Evolutionary conservation across 1,284 basidiomycete genomes (phyloP).

Genomic region (Cutaneotrichosporon sp.): DNA sequence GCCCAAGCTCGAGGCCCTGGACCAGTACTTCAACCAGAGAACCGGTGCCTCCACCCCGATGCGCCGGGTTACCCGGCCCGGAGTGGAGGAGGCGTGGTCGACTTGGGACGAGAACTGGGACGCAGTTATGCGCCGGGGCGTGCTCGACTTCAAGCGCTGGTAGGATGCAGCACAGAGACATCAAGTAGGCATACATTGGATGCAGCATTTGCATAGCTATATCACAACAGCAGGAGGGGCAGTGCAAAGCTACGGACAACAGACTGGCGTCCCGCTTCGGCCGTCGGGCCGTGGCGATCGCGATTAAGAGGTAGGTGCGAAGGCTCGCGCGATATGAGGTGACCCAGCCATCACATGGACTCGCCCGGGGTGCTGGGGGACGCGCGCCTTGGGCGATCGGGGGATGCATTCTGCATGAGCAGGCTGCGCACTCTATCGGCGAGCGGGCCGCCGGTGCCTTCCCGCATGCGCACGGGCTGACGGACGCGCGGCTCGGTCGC

Average conservation of each 20-base stretch:
- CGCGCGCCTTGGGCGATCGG: slow-evolving; percentile 5
- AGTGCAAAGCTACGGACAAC: too few species aligned
- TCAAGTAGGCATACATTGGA: slow-evolving; percentile 5
- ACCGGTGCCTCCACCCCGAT: slow-evolving; percentile 7
- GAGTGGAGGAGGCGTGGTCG: slow-evolving; percentile 59
- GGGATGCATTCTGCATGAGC: slow-evolving; percentile 33
- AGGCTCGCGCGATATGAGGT: background rate
- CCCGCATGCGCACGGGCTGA: slow-evolving; percentile 36
- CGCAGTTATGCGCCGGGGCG: slow-evolving; percentile 56
- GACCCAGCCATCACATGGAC: background rate
- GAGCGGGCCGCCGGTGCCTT: slow-evolving; percentile 28
- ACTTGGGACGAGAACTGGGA: slow-evolving; percentile 87
- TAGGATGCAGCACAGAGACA: slow-evolving; percentile 3
- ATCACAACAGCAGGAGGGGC: background rate
- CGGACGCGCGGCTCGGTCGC: slow-evolving; percentile 29
- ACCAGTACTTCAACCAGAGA: slow-evolving; percentile 35
- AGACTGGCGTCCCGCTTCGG: background rate
- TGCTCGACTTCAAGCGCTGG: slow-evolving; percentile 20
- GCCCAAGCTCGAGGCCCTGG: slow-evolving; percentile 58
- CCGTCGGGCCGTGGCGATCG: background rate
- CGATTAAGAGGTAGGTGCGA: background rate
- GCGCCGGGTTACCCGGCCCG: slow-evolving; percentile 22
- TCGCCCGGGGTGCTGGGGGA: background rate
- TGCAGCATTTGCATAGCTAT: slow-evolving; percentile 12
- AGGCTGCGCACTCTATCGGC: slow-evolving; percentile 37